Conservation (phyloP, 148 eudicot species). For the Cornus florida region DNA sequence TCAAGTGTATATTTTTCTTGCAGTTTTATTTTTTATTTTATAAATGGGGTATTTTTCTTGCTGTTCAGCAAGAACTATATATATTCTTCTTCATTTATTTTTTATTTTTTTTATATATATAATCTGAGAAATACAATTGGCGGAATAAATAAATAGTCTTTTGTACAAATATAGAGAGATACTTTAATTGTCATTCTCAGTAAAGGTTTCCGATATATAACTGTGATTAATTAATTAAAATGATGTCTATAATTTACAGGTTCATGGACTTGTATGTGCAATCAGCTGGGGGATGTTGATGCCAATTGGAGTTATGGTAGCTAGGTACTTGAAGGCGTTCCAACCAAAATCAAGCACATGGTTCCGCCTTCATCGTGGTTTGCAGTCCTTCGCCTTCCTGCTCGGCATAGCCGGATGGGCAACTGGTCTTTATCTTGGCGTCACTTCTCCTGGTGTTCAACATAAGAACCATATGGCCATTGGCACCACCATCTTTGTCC, state of each 20-base stretch:
- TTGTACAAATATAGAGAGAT: too few species aligned
- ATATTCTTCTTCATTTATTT: too few species aligned
- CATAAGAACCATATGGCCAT: constrained; percentile 5
- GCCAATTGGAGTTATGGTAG: constrained; percentile 17
- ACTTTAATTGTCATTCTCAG: too few species aligned
- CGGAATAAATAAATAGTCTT: too few species aligned
- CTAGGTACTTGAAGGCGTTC: constrained; percentile 15
- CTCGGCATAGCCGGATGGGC: constrained; percentile 12
- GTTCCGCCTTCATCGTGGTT: constrained; percentile 7
- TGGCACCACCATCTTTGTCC: constrained; percentile 8
- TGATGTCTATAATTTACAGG: not conserved
- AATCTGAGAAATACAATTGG: too few species aligned
- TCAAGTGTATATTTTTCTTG: too few species aligned
- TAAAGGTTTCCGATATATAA: too few species aligned
- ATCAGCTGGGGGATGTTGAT: constrained; percentile 18
- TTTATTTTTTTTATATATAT: too few species aligned
- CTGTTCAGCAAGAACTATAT: too few species aligned
- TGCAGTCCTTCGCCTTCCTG: constrained; percentile 4
- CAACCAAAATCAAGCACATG: not conserved
- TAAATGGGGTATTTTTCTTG: too few species aligned
- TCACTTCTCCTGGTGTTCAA: constrained; percentile 2
- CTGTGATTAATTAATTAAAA: not conserved
- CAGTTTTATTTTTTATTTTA: too few species aligned
- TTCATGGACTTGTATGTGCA: constrained; percentile 10
- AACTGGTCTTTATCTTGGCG: not conserved